Evolutionary conservation across 176 grass and related monocot species (phyloP).

Genomic region (Hyparrhenia diplandra): DNA sequence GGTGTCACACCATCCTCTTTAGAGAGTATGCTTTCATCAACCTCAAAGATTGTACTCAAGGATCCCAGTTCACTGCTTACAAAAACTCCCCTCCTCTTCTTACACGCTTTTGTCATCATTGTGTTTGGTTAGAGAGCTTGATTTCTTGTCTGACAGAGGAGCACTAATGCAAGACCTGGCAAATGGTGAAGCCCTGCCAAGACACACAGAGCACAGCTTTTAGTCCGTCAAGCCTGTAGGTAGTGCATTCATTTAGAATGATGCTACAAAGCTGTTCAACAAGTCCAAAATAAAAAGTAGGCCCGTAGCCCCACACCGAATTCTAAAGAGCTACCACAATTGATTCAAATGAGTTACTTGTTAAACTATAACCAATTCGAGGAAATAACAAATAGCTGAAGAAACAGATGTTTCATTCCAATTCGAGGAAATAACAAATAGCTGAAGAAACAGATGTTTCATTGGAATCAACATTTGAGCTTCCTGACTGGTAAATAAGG

Average conservation of each 20-base stretch:
- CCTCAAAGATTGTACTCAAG: too few relatives aligned
- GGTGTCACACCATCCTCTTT: too few relatives aligned
- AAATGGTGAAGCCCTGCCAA: neutral
- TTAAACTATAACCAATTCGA: neutral
- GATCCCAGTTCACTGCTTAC: too few relatives aligned
- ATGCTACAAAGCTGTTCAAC: neutral
- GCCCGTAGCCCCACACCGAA: neutral
- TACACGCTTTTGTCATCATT: constrained; percentile 9
- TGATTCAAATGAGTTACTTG: neutral
- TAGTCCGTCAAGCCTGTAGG: constrained; percentile 1
- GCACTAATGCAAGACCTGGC: neutral
- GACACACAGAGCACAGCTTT: neutral
- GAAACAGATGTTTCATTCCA: too few relatives aligned
- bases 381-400: neutral
- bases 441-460: too few relatives aligned
- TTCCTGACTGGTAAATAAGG: neutral
- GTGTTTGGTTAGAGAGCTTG: constrained; percentile 18
- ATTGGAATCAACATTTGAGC: neutral
- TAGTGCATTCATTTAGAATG: constrained; percentile 5
- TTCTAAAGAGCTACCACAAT: neutral
- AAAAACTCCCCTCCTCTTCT: too few relatives aligned
- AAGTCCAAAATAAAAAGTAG: neutral
- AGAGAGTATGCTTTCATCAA: too few relatives aligned
- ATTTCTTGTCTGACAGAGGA: constrained; percentile 1
- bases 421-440: too few relatives aligned